Percentiles rank a stretch among this genome's conserved stretches.
phyloP scores from a whole-genome alignment of 2,329 filamentous ascomycete genomes.

The Botrytis elliptica region DNA sequence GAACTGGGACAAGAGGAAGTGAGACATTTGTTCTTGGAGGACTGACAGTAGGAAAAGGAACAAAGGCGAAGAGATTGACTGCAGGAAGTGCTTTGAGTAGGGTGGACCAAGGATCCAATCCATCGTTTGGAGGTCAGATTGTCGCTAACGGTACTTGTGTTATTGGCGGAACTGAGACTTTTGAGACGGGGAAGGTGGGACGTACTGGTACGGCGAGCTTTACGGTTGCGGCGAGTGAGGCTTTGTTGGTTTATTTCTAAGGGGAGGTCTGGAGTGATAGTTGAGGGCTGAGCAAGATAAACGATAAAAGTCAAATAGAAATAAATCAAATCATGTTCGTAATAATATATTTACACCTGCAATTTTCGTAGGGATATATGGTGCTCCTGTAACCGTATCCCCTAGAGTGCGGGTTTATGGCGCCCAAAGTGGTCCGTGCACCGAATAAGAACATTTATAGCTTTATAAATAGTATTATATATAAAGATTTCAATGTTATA shows the following conservation, averaged over 20 bases:
- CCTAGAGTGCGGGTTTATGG: too few relatives aligned
- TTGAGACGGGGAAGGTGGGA: conserved; percentile 40
- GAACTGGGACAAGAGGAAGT: conserved; percentile 28
- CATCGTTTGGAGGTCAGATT: conserved; percentile 47
- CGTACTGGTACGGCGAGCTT: conserved; percentile 43
- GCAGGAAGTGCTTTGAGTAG: conserved; percentile 46
- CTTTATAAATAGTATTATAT: too few relatives aligned
- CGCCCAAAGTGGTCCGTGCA: too few relatives aligned
- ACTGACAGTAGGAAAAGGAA: conserved; percentile 16
- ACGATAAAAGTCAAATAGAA: not conserved
- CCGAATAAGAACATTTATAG: too few relatives aligned
- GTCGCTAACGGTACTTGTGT: conserved; percentile 49
- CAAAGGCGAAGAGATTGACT: conserved; percentile 38
- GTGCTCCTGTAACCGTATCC: not conserved
- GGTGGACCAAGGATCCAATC: conserved; percentile 45
- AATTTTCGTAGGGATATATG: not conserved
- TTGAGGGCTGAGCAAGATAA: not conserved
- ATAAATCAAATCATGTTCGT: not conserved
- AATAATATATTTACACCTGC: not conserved
- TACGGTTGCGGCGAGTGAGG: conserved; percentile 47
- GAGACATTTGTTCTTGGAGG: conserved; percentile 31
- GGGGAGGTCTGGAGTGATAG: not conserved
- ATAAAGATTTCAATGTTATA: too few relatives aligned
- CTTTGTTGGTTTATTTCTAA: conserved; percentile 47
- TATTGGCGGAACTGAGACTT: conserved; percentile 43